Conservation (phyloP, 345 rosid genomes). For the Kernera saxatilis region DNA sequence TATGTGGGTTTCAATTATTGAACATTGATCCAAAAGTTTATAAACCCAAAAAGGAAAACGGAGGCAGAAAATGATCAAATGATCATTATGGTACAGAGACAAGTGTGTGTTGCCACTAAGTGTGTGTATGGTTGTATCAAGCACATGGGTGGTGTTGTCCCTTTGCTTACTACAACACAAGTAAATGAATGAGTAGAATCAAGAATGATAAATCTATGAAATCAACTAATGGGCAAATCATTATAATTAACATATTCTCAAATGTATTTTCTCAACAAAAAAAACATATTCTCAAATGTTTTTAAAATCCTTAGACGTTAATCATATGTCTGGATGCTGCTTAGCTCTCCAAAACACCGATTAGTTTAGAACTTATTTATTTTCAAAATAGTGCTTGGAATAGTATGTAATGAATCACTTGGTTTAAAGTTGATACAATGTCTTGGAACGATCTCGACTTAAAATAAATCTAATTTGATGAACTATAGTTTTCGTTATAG, state of each 20-base stretch:
- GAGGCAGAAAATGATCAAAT: slow-evolving; percentile 8
- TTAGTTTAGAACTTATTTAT: too few species aligned
- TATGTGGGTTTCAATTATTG: neutral
- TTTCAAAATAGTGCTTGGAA: too few species aligned
- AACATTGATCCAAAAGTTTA: neutral
- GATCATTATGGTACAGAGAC: neutral
- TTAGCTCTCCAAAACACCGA: too few species aligned
- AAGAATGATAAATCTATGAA: neutral
- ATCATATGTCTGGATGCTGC: too few species aligned
- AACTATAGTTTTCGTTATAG: too few species aligned
- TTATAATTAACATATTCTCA: neutral
- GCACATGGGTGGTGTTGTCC: slow-evolving; percentile 21
- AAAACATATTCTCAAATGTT: too few species aligned
- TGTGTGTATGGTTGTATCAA: slow-evolving; percentile 2
- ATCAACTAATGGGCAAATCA: neutral
- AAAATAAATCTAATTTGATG: too few species aligned
- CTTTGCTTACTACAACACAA: neutral
- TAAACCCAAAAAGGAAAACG: neutral
- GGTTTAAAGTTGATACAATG: too few species aligned
- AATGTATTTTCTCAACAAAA: too few species aligned
- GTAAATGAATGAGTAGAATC: neutral
- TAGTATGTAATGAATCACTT: too few species aligned
- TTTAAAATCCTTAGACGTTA: too few species aligned
- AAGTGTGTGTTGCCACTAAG: slow-evolving; percentile 9
- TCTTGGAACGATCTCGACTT: too few species aligned